phyloP scores from a whole-genome alignment of 805 yeast genomes.

The Wickerhamomyces bisporus region DNA sequence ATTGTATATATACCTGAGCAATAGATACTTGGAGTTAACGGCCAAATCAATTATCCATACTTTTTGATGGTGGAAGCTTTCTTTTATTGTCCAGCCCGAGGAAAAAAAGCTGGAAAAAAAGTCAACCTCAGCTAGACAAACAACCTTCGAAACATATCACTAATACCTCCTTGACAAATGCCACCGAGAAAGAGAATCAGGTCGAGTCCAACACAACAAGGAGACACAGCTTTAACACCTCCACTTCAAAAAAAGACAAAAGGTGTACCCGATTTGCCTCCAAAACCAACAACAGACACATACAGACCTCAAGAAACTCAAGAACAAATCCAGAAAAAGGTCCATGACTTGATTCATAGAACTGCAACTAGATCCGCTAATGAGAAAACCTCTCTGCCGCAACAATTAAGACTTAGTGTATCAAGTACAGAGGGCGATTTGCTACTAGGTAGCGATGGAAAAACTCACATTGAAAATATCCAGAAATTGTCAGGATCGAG shows the following conservation, averaged over 20 bases:
- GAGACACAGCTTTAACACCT: too few relatives aligned
- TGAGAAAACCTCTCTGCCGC: background rate
- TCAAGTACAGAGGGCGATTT: conserved; percentile 12
- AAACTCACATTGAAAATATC: conserved; percentile 1
- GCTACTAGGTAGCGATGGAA: conserved; percentile 4
- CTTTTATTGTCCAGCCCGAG: too few relatives aligned
- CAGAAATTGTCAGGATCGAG: conserved; percentile 4
- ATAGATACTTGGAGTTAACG: too few relatives aligned
- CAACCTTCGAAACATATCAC: background rate
- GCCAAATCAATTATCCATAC: too few relatives aligned
- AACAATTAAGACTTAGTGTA: conserved; percentile 5
- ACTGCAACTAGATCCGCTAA: background rate
- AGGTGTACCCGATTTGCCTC: background rate
- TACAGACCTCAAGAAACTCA: conserved; percentile 7
- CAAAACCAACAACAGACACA: conserved; percentile 5
- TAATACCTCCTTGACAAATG: background rate
- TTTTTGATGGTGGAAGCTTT: too few relatives aligned
- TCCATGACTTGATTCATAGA: background rate
- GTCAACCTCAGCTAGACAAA: background rate
- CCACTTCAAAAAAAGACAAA: background rate
- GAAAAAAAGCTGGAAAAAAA: too few relatives aligned
- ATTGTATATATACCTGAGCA: too few relatives aligned
- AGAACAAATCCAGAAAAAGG: conserved; percentile 1
- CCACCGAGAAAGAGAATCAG: conserved; percentile 9
- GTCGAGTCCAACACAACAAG: background rate